Conservation (phyloP, 2,329 filamentous ascomycete species). For the Diplodia scrobiculata region DNA sequence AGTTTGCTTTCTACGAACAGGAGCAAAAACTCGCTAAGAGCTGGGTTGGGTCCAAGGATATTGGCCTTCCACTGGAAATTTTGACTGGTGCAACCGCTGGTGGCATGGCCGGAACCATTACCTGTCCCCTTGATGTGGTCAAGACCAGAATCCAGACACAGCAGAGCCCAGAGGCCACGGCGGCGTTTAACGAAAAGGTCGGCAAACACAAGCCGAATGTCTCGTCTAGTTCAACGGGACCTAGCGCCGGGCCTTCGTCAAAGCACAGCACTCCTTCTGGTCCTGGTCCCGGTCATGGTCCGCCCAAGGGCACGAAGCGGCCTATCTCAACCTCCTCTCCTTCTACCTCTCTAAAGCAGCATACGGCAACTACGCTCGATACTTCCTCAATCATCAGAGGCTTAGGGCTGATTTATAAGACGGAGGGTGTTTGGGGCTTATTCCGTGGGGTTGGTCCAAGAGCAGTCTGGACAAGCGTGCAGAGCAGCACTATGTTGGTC, state of each 20-base stretch:
- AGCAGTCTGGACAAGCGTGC: slow-evolving; percentile 94
- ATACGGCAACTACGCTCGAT: slow-evolving; percentile 77
- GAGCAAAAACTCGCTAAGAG: slow-evolving; percentile 78
- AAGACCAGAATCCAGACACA: slow-evolving; percentile 97
- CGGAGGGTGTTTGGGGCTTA: slow-evolving; percentile 85
- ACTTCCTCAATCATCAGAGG: slow-evolving; percentile 88
- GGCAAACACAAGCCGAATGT: not conserved
- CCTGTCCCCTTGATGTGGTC: slow-evolving; percentile 93
- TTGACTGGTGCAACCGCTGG: slow-evolving; percentile 87
- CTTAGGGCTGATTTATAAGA: slow-evolving; percentile 81
- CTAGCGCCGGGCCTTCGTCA: slow-evolving; percentile 28
- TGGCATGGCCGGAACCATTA: slow-evolving; percentile 89
- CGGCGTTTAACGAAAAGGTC: not conserved
- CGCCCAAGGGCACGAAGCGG: slow-evolving; percentile 58
- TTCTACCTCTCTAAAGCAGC: slow-evolving; percentile 76
- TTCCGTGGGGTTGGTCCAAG: slow-evolving; percentile 93
- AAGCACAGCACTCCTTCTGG: slow-evolving; percentile 39
- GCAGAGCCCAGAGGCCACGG: slow-evolving; percentile 57
- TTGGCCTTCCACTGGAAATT: slow-evolving; percentile 82
- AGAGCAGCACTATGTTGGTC: slow-evolving; percentile 95
- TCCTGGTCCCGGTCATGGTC: slow-evolving; percentile 35
- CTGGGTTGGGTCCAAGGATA: slow-evolving; percentile 78
- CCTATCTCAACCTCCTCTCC: slow-evolving; percentile 88
- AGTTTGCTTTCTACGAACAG: slow-evolving; percentile 98
- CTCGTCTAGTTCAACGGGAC: not conserved